phyloP scores from a whole-genome alignment of 768 basidiomycete genomes.

The Podaxis mareebaensis region DNA sequence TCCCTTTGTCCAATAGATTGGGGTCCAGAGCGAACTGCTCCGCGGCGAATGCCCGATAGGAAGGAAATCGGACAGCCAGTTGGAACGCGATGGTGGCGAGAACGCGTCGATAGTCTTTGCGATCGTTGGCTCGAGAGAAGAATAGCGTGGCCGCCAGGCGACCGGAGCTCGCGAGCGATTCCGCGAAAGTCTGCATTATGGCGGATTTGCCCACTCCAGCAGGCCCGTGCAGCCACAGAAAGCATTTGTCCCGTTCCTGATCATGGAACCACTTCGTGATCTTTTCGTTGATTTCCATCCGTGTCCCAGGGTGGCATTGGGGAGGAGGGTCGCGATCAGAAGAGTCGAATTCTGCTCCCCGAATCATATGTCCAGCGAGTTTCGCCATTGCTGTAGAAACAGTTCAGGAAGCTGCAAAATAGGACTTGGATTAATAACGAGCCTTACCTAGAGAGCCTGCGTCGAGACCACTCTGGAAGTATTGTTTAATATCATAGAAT shows the following conservation, averaged over 20 bases:
- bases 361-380: no score
- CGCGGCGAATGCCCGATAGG: neutral
- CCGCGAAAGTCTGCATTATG: slow-evolving; percentile 8
- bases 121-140: neutral
- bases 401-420: no score
- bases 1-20: neutral
- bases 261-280: neutral
- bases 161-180: neutral
- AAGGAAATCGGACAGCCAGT: neutral
- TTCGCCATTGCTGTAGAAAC: no score
- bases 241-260: neutral
- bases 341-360: no score
- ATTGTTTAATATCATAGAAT: no score
- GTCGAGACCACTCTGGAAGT: no score
- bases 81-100: slow-evolving; percentile 9
- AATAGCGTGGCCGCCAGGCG: slow-evolving; percentile 12
- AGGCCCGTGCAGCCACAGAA: slow-evolving; percentile 13
- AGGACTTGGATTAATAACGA: no score
- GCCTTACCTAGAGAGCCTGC: no score
- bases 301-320: slow-evolving; percentile 3
- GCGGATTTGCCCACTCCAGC: slow-evolving; percentile 16
- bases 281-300: neutral
- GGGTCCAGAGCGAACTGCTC: neutral
- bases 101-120: neutral
- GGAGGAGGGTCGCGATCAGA: no score